Conservation (phyloP, 2,329 filamentous ascomycete species). For the Fusarium nelsonii region DNA sequence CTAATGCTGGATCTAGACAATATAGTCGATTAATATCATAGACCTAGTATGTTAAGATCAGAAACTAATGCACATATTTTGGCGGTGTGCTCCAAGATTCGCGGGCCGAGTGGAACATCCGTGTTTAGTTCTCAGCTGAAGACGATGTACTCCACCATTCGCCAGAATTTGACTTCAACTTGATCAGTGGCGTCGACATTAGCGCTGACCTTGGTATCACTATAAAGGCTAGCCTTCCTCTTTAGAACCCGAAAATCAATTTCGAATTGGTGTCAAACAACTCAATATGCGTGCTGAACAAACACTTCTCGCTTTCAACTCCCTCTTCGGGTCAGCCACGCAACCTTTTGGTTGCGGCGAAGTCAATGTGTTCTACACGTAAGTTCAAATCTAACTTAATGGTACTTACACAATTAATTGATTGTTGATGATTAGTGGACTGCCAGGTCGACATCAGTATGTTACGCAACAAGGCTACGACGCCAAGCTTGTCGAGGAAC, state of each 20-base stretch:
- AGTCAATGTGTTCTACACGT: constrained; percentile 19
- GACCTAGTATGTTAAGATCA: too few relatives aligned
- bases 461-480: constrained; percentile 16
- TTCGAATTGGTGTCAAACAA: neutral
- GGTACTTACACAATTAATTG: neutral
- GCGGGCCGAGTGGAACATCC: neutral
- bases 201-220: neutral
- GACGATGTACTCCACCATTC: neutral
- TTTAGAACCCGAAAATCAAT: neutral
- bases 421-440: neutral
- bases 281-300: neutral
- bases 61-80: neutral
- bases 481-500: neutral
- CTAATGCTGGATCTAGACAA: too few relatives aligned
- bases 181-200: neutral
- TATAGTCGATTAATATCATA: too few relatives aligned
- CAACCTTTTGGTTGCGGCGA: neutral
- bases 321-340: neutral
- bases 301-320: neutral
- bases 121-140: neutral
- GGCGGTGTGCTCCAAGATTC: neutral
- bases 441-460: constrained; percentile 14
- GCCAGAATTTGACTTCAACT: neutral
- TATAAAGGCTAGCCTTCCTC: neutral
- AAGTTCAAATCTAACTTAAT: accelerated